phyloP scores from a whole-genome alignment of 2,329 filamentous ascomycete genomes.

The Alternaria hordeiaustralica region DNA sequence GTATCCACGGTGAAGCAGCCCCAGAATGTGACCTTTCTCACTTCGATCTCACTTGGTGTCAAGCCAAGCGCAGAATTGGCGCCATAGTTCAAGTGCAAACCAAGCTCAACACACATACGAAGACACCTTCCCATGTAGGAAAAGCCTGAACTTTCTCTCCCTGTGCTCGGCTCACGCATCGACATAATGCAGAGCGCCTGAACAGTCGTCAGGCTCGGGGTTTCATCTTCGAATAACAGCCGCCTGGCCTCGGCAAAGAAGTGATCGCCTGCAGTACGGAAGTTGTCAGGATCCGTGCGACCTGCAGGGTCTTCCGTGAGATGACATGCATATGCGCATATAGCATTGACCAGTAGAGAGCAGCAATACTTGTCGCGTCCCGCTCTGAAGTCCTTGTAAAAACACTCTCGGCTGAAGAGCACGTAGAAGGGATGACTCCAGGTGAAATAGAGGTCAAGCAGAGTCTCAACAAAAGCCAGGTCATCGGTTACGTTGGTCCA shows the following conservation, averaged over 20 bases:
- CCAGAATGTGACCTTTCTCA: slow-evolving; percentile 62
- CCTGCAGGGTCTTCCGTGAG: slow-evolving; percentile 71
- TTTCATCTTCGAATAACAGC: slow-evolving; percentile 64
- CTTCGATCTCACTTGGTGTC: slow-evolving; percentile 54
- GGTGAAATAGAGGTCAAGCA: slow-evolving; percentile 70
- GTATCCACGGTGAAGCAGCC: slow-evolving; percentile 58
- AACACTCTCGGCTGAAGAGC: slow-evolving; percentile 74
- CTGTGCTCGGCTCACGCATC: slow-evolving; percentile 74
- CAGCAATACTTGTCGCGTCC: slow-evolving; percentile 71
- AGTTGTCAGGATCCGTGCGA: slow-evolving; percentile 66
- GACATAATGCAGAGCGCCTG: slow-evolving; percentile 80
- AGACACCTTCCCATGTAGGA: slow-evolving; percentile 76
- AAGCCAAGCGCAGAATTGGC: slow-evolving; percentile 40
- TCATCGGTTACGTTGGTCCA: slow-evolving; percentile 71
- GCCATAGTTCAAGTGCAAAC: slow-evolving; percentile 62
- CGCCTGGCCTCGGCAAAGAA: slow-evolving; percentile 74
- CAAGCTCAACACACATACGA: slow-evolving; percentile 74
- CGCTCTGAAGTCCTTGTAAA: slow-evolving; percentile 68
- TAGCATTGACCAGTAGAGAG: slow-evolving; percentile 68
- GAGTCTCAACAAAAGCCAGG: slow-evolving; percentile 64
- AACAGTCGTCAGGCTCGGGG: slow-evolving; percentile 71
- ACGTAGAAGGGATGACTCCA: slow-evolving; percentile 80
- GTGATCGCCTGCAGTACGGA: slow-evolving; percentile 72
- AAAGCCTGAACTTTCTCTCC: slow-evolving; percentile 75
- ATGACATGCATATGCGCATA: slow-evolving; percentile 70